Conservation (phyloP, 2,329 filamentous ascomycete genomes). For the Trichoderma atroviride region DNA sequence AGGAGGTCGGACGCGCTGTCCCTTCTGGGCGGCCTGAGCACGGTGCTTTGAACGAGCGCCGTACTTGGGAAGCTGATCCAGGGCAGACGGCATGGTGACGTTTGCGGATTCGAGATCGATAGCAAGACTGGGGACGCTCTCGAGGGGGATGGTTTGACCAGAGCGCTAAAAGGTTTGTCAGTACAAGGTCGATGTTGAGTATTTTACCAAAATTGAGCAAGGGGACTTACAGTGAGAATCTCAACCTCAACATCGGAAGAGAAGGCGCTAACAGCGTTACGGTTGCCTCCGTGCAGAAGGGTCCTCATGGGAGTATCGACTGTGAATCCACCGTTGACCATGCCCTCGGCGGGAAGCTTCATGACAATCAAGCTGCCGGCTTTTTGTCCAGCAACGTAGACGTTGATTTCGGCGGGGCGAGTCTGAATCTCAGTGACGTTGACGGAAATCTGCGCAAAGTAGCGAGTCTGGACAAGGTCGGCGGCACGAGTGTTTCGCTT, state of each 20-base stretch:
- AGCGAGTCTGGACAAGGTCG: constrained; percentile 34
- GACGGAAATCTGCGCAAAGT: constrained; percentile 41
- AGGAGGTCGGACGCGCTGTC: not conserved
- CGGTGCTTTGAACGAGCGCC: constrained; percentile 27
- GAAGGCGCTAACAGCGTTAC: constrained; percentile 34
- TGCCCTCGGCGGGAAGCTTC: constrained; percentile 40
- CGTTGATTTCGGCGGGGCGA: constrained; percentile 39
- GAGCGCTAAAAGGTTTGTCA: constrained; percentile 35
- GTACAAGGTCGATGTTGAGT: not conserved
- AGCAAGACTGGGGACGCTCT: constrained; percentile 41
- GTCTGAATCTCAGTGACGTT: constrained; percentile 41
- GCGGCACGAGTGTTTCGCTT: not conserved
- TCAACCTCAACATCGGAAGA: constrained; percentile 38
- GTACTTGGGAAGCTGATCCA: constrained; percentile 37
- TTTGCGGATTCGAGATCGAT: constrained; percentile 42
- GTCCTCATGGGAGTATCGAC: constrained; percentile 66
- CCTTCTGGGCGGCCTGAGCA: constrained; percentile 7
- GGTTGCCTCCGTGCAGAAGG: constrained; percentile 35
- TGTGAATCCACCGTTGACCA: constrained; percentile 41
- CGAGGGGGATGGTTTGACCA: constrained; percentile 36
- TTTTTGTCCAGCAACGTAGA: constrained; percentile 40
- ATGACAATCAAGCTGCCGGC: constrained; percentile 44
- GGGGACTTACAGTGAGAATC: constrained; percentile 39
- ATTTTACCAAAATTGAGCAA: too few species aligned
- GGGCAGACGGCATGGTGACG: constrained; percentile 33